Percentiles rank a stretch among this genome's conserved stretches.
These are phyloP conservation scores for Solanum ahanhuiri DNA, from an alignment of 257 asterid species.

Conservation along the genomic window DNA sequence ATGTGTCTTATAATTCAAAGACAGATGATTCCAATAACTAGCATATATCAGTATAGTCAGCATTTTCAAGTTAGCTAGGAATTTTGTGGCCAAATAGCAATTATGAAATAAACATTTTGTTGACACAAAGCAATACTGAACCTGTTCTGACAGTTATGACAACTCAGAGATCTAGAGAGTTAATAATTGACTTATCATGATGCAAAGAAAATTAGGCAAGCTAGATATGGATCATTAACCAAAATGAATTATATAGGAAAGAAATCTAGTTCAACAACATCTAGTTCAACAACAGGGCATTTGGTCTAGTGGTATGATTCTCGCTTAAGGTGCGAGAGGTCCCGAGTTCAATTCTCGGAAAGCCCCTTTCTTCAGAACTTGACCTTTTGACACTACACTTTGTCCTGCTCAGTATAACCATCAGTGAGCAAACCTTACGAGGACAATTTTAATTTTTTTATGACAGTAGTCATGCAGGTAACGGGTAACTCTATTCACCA, in stretches of 20 bases:
- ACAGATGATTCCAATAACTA: background rate
- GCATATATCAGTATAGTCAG: background rate
- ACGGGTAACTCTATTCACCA: no score
- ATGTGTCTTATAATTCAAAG: background rate
- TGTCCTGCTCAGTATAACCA: no score
- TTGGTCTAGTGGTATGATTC: slow-evolving; percentile 83
- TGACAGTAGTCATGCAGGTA: no score
- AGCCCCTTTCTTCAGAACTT: slow-evolving; percentile 19
- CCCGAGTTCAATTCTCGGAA: slow-evolving; percentile 89
- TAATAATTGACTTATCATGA: background rate
- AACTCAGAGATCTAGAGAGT: background rate
- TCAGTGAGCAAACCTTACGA: no score
- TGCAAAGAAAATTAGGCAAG: background rate
- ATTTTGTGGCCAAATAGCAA: background rate
- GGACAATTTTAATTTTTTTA: no score
- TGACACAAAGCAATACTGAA: background rate
- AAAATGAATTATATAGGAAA: background rate
- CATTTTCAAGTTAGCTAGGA: background rate
- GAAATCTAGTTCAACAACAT: background rate
- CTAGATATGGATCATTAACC: background rate
- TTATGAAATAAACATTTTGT: background rate
- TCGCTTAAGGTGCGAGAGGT: slow-evolving; percentile 92
- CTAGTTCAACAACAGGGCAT: slow-evolving; percentile 22
- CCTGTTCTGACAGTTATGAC: background rate
- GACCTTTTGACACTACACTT: no score